A percentile compares a stretch with the other conserved stretches of the same genome.
These are phyloP conservation scores for Plasmodium falciparum DNA, from an alignment of 169 alveolate genomes.

Conservation along the genomic window DNA sequence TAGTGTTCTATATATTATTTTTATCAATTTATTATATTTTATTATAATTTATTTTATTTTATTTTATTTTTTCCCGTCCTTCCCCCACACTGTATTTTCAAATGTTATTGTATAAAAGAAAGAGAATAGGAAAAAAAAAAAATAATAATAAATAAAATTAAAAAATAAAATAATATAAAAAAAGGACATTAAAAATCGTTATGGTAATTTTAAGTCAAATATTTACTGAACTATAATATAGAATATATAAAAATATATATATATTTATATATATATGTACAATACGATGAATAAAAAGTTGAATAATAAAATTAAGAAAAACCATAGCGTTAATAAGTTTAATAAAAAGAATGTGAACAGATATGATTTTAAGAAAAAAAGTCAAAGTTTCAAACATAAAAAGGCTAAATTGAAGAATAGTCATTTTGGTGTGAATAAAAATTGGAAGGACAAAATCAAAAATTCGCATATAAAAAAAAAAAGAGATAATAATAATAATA, in stretches of 20 bases:
- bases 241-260: background rate
- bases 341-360: constrained; percentile 10
- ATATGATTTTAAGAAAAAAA: constrained; percentile 35
- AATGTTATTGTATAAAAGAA: no score
- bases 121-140: no score
- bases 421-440: constrained; percentile 11
- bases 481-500: constrained; percentile 23
- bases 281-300: constrained; percentile 34
- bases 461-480: constrained; percentile 9
- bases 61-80: no score
- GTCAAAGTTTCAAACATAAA: constrained; percentile 37
- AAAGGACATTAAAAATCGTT: no score
- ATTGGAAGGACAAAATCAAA: constrained; percentile 35
- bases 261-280: background rate
- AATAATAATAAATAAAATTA: no score
- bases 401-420: constrained; percentile 42
- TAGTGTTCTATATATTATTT: no score
- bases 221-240: background rate
- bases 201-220: no score
- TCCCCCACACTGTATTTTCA: no score
- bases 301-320: constrained; percentile 4
- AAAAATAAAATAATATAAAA: no score
- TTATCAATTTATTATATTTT: no score
- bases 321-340: background rate
- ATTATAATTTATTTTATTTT: no score